These are phyloP conservation scores for Zygosaccharomyces sapae DNA, from an alignment of 1,139 yeast species.

Conservation along the genomic window DNA sequence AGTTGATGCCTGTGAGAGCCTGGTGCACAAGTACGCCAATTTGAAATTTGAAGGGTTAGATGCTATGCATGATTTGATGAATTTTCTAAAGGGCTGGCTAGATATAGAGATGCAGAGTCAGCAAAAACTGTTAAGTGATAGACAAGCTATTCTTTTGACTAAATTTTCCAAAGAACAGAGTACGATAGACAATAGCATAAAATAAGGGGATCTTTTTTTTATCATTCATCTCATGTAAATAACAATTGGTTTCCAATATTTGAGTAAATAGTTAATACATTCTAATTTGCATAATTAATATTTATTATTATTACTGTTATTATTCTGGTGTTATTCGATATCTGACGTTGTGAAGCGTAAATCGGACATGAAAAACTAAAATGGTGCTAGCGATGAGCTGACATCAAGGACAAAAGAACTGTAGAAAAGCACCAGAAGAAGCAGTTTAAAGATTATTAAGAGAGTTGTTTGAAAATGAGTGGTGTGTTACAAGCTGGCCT, in stretches of 20 bases:
- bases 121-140: constrained; percentile 7
- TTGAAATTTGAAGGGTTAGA: constrained; percentile 23
- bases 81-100: constrained; percentile 16
- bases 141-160: constrained; percentile 7
- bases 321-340: background rate
- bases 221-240: constrained; percentile 1
- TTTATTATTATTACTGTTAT: background rate
- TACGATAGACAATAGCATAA: background rate
- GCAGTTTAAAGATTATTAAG: background rate
- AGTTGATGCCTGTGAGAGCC: constrained; percentile 11
- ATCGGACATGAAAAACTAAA: constrained; percentile 1
- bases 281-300: constrained; percentile 1
- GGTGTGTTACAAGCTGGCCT: constrained; percentile 12
- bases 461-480: background rate
- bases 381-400: background rate
- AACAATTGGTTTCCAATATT: background rate
- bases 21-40: constrained; percentile 17
- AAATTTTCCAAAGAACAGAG: constrained; percentile 1
- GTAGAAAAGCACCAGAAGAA: background rate
- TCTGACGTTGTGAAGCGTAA: too few relatives aligned
- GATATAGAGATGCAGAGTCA: constrained; percentile 14
- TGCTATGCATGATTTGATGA: constrained; percentile 16
- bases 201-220: background rate
- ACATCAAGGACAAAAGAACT: background rate
- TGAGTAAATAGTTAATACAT: background rate